Evolutionary conservation across 2,329 filamentous ascomycete genomes (phyloP), one percentile per base, ranked within the genome.

Genomic region (Lojkania enalia): DNA sequence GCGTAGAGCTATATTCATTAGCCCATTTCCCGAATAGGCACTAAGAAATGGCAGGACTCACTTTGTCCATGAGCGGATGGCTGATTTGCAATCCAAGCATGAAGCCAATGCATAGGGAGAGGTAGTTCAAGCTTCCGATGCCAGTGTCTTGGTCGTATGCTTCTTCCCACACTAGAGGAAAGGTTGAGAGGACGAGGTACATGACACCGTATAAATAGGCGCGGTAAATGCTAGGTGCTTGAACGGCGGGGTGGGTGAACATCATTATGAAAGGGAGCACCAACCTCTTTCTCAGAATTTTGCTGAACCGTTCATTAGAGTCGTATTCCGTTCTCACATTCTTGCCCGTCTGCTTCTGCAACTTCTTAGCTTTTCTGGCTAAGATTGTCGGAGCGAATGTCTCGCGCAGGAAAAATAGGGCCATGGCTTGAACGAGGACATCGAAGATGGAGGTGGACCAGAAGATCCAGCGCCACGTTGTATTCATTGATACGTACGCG

Each of bases 391-490:
- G 73, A 1, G 71, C 71, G 52, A 76, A 79, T 0, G 75, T 77
- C 52, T 80, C 76, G 16, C 59, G 57, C 49, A 83, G 74, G 52
- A 84, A 77, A 59, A 84, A 77, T 31, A 86, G 66, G 4, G 84
- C 84, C 0, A 77, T 68, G 15, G 78, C 39, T 58, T 86, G 83
- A 38, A 88, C 78, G 14, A 80, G 49, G 2, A 76, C 82, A 48
- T 82, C 81, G 12, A 73, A 72, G 46, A 87, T 83, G 1, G 82
- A 82, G 1, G 82, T 85, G 0, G 80, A 75, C 70, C 80, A 87
- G 70, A 88, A 89, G 12, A 83, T 79, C 86, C 86, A 89, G 29
- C 85, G 79, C 86, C 86, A 88, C 2, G 66, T 71, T 2, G 23
- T 27, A n/a, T 27, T 27, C n/a, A n/a, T n/a, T n/a, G 55, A 61